These are phyloP conservation scores for Cladorrhinum sp. DNA, from an alignment of 2,329 filamentous ascomycete genomes.

Conservation along the genomic window DNA sequence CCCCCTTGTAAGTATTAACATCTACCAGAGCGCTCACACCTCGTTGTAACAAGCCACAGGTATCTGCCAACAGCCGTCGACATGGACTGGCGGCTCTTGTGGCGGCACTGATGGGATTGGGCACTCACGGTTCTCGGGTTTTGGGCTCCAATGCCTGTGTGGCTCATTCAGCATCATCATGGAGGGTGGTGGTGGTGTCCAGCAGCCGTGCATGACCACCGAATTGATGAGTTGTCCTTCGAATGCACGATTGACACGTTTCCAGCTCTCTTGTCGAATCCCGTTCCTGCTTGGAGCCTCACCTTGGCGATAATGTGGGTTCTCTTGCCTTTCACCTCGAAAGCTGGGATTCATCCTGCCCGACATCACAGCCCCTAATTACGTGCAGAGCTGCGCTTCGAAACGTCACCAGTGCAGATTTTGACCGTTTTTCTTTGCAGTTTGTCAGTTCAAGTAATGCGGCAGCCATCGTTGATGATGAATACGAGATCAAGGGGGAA, in stretches of 20 bases:
- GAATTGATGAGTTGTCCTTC: constrained; percentile 18
- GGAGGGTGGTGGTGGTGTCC: neutral
- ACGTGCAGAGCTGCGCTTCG: neutral
- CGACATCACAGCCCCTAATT: constrained; percentile 2
- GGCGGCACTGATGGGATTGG: constrained; percentile 4
- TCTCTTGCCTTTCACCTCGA: neutral
- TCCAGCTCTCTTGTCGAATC: neutral
- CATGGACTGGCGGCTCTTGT: neutral
- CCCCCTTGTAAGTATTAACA: neutral
- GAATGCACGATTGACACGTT: constrained; percentile 18
- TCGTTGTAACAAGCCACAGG: neutral
- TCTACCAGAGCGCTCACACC: neutral
- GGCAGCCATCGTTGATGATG: too few relatives aligned
- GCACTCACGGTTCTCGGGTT: constrained; percentile 15
- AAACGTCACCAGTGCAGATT: constrained; percentile 1
- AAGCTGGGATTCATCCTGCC: neutral
- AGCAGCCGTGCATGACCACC: constrained; percentile 15
- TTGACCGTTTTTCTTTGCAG: neutral
- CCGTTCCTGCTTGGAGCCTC: constrained; percentile 4
- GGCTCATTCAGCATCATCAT: constrained; percentile 2
- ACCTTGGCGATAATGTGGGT: constrained; percentile 4
- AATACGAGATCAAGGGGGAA: neutral
- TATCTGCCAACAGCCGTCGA: neutral
- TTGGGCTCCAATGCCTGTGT: constrained; percentile 18
- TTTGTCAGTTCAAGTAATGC: too few relatives aligned